Percentiles rank a stretch among this genome's conserved stretches.
phyloP scores from a whole-genome alignment of 2,329 filamentous ascomycete species.

The Didymella arachidicola region DNA sequence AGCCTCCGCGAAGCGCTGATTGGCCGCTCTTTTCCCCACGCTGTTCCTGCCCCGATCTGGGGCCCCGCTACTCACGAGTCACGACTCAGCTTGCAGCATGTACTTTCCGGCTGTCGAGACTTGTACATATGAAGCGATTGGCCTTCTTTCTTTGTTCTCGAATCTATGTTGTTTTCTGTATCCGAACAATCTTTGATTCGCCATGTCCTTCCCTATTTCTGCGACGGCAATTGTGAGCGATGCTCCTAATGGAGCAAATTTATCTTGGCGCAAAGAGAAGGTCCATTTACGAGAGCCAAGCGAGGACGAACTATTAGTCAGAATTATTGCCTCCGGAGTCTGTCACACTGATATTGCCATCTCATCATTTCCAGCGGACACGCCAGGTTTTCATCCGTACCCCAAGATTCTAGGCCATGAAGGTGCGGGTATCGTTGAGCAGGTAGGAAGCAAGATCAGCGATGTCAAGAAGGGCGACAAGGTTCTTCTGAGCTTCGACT shows the following conservation, averaged over 20 bases:
- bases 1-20: neutral
- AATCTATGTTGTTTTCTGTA: neutral
- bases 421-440: slow-evolving; percentile 61
- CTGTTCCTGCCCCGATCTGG: neutral
- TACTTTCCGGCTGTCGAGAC: neutral
- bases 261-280: slow-evolving; percentile 52
- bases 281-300: slow-evolving; percentile 47
- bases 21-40: neutral
- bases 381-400: slow-evolving; percentile 46
- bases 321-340: slow-evolving; percentile 62
- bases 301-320: slow-evolving; percentile 61
- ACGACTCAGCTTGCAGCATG: neutral
- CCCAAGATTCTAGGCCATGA: slow-evolving; percentile 63
- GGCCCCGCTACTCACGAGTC: neutral
- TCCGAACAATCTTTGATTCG: neutral
- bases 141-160: too few relatives aligned
- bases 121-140: neutral
- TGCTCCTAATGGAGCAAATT: slow-evolving; percentile 45
- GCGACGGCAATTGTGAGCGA: slow-evolving; percentile 51
- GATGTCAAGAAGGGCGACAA: slow-evolving; percentile 56
- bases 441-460: slow-evolving; percentile 53
- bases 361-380: slow-evolving; percentile 50
- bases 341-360: slow-evolving; percentile 64
- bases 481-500: slow-evolving; percentile 59
- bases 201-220: slow-evolving; percentile 21